Conservation (phyloP, 1,284 basidiomycete genomes). For the Vanrija humicola region DNA sequence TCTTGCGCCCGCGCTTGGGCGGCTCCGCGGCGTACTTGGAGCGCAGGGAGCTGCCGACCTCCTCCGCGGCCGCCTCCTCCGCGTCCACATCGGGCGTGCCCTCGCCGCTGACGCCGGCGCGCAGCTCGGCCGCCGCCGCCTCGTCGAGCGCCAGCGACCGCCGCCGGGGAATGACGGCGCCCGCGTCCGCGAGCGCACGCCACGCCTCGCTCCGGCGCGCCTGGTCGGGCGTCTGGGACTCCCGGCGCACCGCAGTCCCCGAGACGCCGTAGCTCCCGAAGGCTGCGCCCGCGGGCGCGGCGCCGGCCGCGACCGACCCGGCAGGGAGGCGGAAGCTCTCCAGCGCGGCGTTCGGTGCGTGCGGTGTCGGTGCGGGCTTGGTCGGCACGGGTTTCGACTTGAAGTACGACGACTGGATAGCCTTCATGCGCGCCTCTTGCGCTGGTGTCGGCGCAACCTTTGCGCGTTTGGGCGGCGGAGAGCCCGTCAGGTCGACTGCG, state of each 20-base stretch:
- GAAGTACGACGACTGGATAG: constrained; percentile 3
- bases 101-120: constrained; percentile 11
- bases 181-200: constrained; percentile 25
- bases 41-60: constrained; percentile 24
- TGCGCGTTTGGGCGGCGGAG: constrained; percentile 25
- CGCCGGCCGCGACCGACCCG: background rate
- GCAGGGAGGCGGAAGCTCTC: constrained; percentile 21
- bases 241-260: background rate
- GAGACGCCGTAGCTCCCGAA: constrained; percentile 21
- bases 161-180: constrained; percentile 34
- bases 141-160: constrained; percentile 46
- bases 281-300: constrained; percentile 23
- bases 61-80: constrained; percentile 13
- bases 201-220: constrained; percentile 33
- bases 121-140: constrained; percentile 38
- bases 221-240: constrained; percentile 26
- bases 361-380: background rate
- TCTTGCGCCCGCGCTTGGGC: constrained; percentile 23
- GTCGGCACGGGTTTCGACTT: background rate
- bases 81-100: constrained; percentile 12
- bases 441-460: constrained; percentile 8
- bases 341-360: constrained; percentile 6
- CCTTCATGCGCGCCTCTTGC: background rate
- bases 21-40: constrained; percentile 35
- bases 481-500: constrained; percentile 31